phyloP scores from a whole-genome alignment of 2,329 filamentous ascomycete genomes.

The Microcyclospora pomicola region DNA sequence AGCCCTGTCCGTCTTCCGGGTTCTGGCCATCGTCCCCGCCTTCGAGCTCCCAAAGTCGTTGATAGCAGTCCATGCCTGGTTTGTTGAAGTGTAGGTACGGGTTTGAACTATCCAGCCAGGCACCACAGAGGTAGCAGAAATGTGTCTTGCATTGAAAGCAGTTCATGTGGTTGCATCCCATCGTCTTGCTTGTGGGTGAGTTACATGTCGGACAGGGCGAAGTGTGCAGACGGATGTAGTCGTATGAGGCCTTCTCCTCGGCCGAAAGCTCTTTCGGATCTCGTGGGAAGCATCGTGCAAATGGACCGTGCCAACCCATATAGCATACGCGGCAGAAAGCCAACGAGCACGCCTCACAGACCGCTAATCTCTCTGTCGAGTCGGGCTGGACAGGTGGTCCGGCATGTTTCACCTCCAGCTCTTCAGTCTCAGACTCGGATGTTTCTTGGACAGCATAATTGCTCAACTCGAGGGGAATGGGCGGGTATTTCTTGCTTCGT shows the following conservation, averaged over 20 bases:
- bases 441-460: constrained; percentile 25
- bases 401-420: constrained; percentile 8
- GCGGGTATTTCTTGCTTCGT: constrained; percentile 38
- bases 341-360: constrained; percentile 80
- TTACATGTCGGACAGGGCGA: constrained; percentile 81
- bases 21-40: constrained; percentile 51
- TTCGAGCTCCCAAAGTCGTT: constrained; percentile 81
- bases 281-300: constrained; percentile 55
- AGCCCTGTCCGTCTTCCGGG: constrained; percentile 24
- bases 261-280: constrained; percentile 58
- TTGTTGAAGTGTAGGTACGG: constrained; percentile 84
- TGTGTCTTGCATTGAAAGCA: constrained; percentile 82
- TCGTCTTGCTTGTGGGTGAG: constrained; percentile 73
- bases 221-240: constrained; percentile 70
- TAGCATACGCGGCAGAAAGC: constrained; percentile 72
- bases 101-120: constrained; percentile 69
- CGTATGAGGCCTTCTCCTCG: constrained; percentile 74
- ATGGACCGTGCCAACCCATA: constrained; percentile 87
- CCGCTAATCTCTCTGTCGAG: constrained; percentile 50
- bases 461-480: constrained; percentile 28
- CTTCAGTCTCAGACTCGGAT: constrained; percentile 22
- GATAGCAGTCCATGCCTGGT: constrained; percentile 54
- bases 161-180: constrained; percentile 94
- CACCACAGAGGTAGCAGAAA: constrained; percentile 87
- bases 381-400: constrained; percentile 12